phyloP scores from a whole-genome alignment of 1,284 basidiomycete genomes.

The Trichosporon sp. region DNA sequence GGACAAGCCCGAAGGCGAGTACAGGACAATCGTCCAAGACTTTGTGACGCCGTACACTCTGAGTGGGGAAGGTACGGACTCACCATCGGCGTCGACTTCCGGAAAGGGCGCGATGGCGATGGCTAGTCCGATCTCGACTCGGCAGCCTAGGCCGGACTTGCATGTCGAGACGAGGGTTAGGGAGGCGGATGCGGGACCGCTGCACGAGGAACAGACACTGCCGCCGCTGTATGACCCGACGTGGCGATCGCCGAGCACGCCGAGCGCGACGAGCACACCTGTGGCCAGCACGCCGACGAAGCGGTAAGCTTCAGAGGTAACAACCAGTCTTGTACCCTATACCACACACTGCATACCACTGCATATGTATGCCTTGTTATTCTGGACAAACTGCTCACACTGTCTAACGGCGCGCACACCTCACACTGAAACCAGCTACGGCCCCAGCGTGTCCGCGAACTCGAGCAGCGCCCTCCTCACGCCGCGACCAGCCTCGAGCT shows the following conservation, averaged over 20 bases:
- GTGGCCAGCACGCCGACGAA: background rate
- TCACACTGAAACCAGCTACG: background rate
- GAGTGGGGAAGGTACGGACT: background rate
- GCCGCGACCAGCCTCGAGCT: slow-evolving; percentile 12
- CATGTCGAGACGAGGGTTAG: background rate
- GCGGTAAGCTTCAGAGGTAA: no score
- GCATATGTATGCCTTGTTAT: no score
- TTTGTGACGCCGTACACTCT: background rate
- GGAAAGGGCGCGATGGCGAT: no score
- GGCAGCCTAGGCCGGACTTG: background rate
- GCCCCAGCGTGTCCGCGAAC: slow-evolving; percentile 5
- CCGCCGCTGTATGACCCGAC: background rate
- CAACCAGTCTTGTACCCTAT: no score
- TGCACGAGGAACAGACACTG: background rate
- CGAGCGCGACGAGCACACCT: no score
- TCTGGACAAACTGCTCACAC: no score
- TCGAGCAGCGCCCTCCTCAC: slow-evolving; percentile 1
- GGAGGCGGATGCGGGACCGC: background rate
- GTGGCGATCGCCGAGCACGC: background rate
- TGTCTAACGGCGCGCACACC: no score
- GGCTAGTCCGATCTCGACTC: no score
- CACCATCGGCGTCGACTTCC: no score
- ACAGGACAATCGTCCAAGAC: background rate
- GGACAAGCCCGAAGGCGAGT: background rate
- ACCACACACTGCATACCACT: no score